phyloP scores from a whole-genome alignment of 2,329 filamentous ascomycete genomes.

The Remersonia thermophila region DNA sequence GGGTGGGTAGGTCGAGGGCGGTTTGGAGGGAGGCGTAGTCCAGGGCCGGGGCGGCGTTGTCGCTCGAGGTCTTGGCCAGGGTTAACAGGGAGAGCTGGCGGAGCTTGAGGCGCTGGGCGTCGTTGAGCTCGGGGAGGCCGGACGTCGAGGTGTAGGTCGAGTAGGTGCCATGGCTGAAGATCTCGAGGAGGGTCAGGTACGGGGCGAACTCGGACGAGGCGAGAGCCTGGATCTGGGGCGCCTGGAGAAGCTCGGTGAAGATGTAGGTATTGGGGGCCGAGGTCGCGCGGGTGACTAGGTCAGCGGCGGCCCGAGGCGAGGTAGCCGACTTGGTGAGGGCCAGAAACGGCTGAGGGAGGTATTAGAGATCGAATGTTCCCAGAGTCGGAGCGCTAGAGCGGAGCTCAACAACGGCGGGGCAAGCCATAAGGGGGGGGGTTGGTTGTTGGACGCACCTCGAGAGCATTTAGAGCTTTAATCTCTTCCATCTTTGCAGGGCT shows the following conservation, averaged over 20 bases:
- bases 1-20: constrained; percentile 52
- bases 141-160: constrained; percentile 45
- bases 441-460: constrained; percentile 36
- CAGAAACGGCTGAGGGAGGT: constrained; percentile 61
- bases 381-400: neutral
- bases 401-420: too few relatives aligned
- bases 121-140: constrained; percentile 56
- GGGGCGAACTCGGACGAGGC: constrained; percentile 44
- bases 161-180: constrained; percentile 91
- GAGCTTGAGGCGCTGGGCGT: constrained; percentile 69
- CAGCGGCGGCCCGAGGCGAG: constrained; percentile 70
- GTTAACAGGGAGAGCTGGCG: constrained; percentile 81
- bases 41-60: constrained; percentile 30
- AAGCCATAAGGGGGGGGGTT: constrained; percentile 1
- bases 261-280: constrained; percentile 82
- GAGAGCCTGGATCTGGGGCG: constrained; percentile 66
- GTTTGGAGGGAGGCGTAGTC: constrained; percentile 58
- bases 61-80: constrained; percentile 54
- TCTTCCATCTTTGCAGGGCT: constrained; percentile 51
- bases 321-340: constrained; percentile 77
- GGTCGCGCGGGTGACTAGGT: constrained; percentile 78
- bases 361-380: neutral
- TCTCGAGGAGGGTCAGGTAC: constrained; percentile 62
- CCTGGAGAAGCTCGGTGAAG: constrained; percentile 84
- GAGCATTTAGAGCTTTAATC: constrained; percentile 50